phyloP scores from a whole-genome alignment of 2,329 filamentous ascomycete genomes.

The Diatrype stigma region DNA sequence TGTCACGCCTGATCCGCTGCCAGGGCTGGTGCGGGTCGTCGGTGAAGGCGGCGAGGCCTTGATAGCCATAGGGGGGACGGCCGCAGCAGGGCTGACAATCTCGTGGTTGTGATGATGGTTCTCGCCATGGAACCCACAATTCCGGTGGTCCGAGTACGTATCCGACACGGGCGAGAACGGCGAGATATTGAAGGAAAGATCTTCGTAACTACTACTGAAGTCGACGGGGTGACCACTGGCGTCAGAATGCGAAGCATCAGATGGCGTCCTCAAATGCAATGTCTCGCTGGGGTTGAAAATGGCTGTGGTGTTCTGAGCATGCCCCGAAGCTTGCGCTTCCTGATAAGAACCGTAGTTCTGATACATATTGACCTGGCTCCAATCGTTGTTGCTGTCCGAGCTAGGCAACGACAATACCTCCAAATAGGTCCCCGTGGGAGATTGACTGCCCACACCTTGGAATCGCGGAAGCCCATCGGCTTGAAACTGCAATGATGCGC shows the following conservation, averaged over 20 bases:
- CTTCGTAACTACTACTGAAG: slow-evolving; percentile 75
- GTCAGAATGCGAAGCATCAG: slow-evolving; percentile 77
- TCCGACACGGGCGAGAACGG: slow-evolving; percentile 84
- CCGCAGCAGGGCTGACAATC: slow-evolving; percentile 63
- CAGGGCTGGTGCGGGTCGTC: slow-evolving; percentile 55
- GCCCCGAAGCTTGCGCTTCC: slow-evolving; percentile 42
- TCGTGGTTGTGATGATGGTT: slow-evolving; percentile 47
- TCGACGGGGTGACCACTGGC: slow-evolving; percentile 58
- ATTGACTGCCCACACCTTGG: slow-evolving; percentile 53
- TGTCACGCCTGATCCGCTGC: slow-evolving; percentile 55
- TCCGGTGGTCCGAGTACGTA: slow-evolving; percentile 63
- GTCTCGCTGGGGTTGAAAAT: slow-evolving; percentile 93
- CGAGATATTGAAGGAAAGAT: slow-evolving; percentile 69
- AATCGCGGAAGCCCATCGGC: slow-evolving; percentile 39
- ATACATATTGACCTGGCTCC: slow-evolving; percentile 75
- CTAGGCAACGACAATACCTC: slow-evolving; percentile 80
- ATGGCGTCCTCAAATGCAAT: slow-evolving; percentile 80
- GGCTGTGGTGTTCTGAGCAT: slow-evolving; percentile 52
- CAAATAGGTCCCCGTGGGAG: slow-evolving; percentile 74
- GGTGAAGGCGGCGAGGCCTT: slow-evolving; percentile 54
- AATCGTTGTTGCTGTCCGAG: slow-evolving; percentile 81
- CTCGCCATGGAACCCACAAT: slow-evolving; percentile 55
- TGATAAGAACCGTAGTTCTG: slow-evolving; percentile 66
- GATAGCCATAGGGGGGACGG: slow-evolving; percentile 65
- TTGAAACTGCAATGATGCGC: slow-evolving; percentile 51